Conservation (phyloP, 2,329 filamentous ascomycete genomes). For the Aureobasidium sp. region DNA sequence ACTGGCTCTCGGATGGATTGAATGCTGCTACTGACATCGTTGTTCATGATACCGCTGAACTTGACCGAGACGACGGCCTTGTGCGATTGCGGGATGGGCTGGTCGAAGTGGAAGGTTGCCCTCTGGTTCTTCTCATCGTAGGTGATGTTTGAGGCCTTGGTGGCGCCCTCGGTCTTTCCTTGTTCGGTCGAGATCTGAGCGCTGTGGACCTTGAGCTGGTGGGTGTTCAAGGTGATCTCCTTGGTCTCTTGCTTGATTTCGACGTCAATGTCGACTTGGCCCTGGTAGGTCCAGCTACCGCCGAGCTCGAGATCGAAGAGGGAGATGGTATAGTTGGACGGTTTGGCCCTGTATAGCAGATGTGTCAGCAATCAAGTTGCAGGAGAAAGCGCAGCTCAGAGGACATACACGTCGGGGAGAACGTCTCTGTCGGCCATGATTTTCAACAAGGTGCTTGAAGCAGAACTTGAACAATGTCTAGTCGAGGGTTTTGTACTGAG, state of each 20-base stretch:
- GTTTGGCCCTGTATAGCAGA: slow-evolving; percentile 53
- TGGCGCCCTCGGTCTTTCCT: slow-evolving; percentile 47
- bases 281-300: slow-evolving; percentile 72
- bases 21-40: slow-evolving; percentile 47
- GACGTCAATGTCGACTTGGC: slow-evolving; percentile 70
- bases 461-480: slow-evolving; percentile 23
- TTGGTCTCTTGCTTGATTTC: slow-evolving; percentile 63
- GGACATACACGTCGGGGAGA: slow-evolving; percentile 34
- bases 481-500: neutral
- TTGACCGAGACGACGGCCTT: slow-evolving; percentile 60
- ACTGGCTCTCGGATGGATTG: neutral
- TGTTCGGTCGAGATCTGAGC: slow-evolving; percentile 54
- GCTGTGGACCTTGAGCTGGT: slow-evolving; percentile 68
- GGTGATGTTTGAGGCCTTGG: slow-evolving; percentile 57
- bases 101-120: slow-evolving; percentile 65
- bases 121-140: slow-evolving; percentile 82
- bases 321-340: slow-evolving; percentile 75
- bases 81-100: slow-evolving; percentile 58
- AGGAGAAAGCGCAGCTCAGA: too few species aligned
- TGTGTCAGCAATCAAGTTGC: neutral
- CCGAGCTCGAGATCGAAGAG: slow-evolving; percentile 68
- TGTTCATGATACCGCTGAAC: slow-evolving; percentile 78
- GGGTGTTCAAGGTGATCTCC: slow-evolving; percentile 73
- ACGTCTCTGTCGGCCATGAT: slow-evolving; percentile 41
- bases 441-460: slow-evolving; percentile 26